A percentile compares a stretch with the other conserved stretches of the same genome.
phyloP scores from a whole-genome alignment of 2,329 filamentous ascomycete genomes.

The Pseudogymnoascus pannorum region DNA sequence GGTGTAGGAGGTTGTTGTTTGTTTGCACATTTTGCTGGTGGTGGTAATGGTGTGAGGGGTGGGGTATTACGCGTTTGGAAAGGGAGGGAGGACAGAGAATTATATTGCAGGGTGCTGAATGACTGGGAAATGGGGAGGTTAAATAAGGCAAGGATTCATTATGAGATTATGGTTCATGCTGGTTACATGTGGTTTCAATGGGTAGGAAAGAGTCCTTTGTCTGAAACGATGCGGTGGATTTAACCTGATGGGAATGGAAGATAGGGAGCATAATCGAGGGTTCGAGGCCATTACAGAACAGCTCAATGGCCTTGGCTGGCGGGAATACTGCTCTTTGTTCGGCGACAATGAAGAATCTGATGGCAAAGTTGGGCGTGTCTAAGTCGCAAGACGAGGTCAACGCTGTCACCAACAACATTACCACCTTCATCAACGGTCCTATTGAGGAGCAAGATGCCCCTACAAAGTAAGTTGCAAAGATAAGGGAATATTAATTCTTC shows the following conservation, averaged over 20 bases:
- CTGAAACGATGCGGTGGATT: no score
- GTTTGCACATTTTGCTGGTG: not conserved
- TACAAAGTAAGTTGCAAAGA: slow-evolving; percentile 61
- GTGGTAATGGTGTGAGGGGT: not conserved
- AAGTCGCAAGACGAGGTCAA: slow-evolving; percentile 73
- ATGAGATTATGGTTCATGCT: not conserved
- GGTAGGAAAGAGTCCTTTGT: not conserved
- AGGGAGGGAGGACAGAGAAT: not conserved
- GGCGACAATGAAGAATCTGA: slow-evolving; percentile 59
- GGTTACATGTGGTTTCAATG: not conserved
- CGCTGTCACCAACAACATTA: slow-evolving; percentile 72
- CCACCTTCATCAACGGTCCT: slow-evolving; percentile 91
- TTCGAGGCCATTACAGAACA: not conserved
- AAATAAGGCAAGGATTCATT: not conserved
- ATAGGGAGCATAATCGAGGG: not conserved
- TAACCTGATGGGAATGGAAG: no score
- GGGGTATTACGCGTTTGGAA: not conserved
- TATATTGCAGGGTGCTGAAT: not conserved
- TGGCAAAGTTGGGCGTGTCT: slow-evolving; percentile 86
- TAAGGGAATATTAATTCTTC: not conserved
- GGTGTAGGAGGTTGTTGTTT: not conserved
- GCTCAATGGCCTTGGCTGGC: no score
- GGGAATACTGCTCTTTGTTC: no score
- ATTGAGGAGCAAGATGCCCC: slow-evolving; percentile 91
- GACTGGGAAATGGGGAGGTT: not conserved